phyloP scores from a whole-genome alignment of 2,329 filamentous ascomycete species.

The Clonostachys byssicola region DNA sequence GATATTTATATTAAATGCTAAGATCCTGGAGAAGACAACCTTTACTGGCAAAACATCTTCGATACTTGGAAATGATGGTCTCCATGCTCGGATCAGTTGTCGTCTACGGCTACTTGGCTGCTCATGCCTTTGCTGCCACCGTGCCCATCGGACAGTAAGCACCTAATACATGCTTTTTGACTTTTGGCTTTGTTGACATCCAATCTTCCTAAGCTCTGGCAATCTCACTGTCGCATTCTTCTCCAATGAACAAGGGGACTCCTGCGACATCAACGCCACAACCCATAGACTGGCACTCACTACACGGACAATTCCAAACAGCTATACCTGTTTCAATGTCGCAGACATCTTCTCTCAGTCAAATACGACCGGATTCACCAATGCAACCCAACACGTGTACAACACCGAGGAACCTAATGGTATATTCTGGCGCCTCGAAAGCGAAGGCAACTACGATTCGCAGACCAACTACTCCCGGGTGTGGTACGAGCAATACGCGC shows the following conservation, averaged over 20 bases:
- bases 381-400: neutral
- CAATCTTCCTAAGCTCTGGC: too few relatives aligned
- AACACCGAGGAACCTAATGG: neutral
- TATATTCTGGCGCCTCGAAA: neutral
- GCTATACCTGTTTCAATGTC: neutral
- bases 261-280: neutral
- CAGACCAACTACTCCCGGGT: neutral
- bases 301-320: neutral
- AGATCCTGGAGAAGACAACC: too few relatives aligned
- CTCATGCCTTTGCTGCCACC: too few relatives aligned
- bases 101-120: too few relatives aligned
- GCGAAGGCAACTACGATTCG: neutral
- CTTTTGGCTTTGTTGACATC: too few relatives aligned
- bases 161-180: too few relatives aligned
- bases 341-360: neutral
- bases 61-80: too few relatives aligned
- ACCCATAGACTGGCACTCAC: neutral
- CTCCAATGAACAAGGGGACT: neutral
- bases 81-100: too few relatives aligned
- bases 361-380: neutral
- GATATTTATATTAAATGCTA: too few relatives aligned
- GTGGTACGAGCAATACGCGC: neutral
- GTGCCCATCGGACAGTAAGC: too few relatives aligned
- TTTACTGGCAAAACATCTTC: too few relatives aligned
- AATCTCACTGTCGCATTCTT: neutral